Percentiles rank a stretch among this genome's conserved stretches.
These are phyloP conservation scores for Boletus sp. DNA, from an alignment of 768 basidiomycete species.

Conservation along the genomic window DNA sequence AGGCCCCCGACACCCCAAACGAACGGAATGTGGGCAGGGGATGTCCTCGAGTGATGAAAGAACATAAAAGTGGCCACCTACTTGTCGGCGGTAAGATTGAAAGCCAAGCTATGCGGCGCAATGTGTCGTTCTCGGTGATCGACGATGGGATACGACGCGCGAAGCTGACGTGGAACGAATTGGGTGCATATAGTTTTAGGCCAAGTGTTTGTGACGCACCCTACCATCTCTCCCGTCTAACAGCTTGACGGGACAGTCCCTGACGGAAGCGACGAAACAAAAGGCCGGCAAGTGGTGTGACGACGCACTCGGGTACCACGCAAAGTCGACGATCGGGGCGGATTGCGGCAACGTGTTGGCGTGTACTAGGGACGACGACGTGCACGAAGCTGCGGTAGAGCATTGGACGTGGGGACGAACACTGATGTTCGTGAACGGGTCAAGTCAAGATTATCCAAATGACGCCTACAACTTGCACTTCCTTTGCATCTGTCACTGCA, in stretches of 20 bases:
- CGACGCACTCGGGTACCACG: constrained; percentile 84
- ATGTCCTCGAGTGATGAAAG: not conserved
- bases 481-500: not conserved
- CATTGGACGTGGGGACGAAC: not conserved
- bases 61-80: constrained; percentile 24
- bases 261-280: constrained; percentile 81
- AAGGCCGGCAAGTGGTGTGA: constrained; percentile 55
- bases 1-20: not conserved
- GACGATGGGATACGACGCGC: constrained; percentile 88
- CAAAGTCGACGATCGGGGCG: constrained; percentile 70
- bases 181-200: not conserved
- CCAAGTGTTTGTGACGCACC: constrained; percentile 40
- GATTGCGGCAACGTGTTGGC: constrained; percentile 46
- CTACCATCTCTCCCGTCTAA: constrained; percentile 75
- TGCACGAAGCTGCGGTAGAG: not conserved
- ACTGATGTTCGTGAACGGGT: too few species aligned
- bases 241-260: constrained; percentile 82
- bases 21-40: not conserved
- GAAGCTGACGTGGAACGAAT: constrained; percentile 48
- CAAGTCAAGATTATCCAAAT: not conserved
- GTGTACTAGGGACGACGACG: constrained; percentile 8
- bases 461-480: not conserved
- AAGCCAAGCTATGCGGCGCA: constrained; percentile 81
- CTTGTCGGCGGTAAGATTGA: constrained; percentile 68
- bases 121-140: constrained; percentile 92